These are phyloP conservation scores for Kodamaea arcana DNA, from an alignment of 1,139 yeast species.

Conservation along the genomic window DNA sequence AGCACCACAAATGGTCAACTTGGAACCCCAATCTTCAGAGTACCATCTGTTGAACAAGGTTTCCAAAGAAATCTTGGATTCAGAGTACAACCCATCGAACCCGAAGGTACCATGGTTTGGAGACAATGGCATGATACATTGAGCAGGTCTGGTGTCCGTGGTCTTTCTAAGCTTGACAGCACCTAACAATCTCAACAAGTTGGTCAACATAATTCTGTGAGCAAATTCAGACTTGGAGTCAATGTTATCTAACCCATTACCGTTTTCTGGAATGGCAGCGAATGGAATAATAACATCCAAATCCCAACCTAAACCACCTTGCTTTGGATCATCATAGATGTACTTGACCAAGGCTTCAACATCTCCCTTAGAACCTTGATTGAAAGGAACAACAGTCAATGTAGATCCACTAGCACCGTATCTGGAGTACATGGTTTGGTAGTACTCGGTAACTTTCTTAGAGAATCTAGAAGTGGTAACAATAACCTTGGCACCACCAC, in stretches of 20 bases:
- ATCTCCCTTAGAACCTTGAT: conserved; percentile 95
- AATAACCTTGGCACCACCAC: conserved; percentile 97
- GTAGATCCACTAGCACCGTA: conserved; percentile 90
- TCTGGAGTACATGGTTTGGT: conserved; percentile 89
- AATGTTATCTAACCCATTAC: conserved; percentile 87
- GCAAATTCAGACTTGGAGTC: conserved; percentile 97
- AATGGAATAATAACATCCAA: conserved; percentile 94
- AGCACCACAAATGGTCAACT: conserved; percentile 96
- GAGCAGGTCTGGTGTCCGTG: conserved; percentile 96
- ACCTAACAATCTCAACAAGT: conserved; percentile 88
- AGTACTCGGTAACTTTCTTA: conserved; percentile 89
- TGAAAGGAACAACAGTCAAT: conserved; percentile 93
- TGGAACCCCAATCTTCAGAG: conserved; percentile 94
- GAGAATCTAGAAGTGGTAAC: conserved; percentile 96
- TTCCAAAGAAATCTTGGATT: conserved; percentile 91
- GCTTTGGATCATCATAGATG: conserved; percentile 76
- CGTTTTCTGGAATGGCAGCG: conserved; percentile 98
- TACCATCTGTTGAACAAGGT: conserved; percentile 98
- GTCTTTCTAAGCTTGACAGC: conserved; percentile 81
- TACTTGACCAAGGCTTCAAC: conserved; percentile 80
- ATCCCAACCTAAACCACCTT: conserved; percentile 97
- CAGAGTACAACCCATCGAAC: conserved; percentile 95
- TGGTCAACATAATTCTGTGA: conserved; percentile 97
- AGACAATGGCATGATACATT: conserved; percentile 90
- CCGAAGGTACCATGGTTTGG: conserved; percentile 99